Conservation (phyloP, 192 early-diverging fungal species). For the Mortierella hygrophila region DNA sequence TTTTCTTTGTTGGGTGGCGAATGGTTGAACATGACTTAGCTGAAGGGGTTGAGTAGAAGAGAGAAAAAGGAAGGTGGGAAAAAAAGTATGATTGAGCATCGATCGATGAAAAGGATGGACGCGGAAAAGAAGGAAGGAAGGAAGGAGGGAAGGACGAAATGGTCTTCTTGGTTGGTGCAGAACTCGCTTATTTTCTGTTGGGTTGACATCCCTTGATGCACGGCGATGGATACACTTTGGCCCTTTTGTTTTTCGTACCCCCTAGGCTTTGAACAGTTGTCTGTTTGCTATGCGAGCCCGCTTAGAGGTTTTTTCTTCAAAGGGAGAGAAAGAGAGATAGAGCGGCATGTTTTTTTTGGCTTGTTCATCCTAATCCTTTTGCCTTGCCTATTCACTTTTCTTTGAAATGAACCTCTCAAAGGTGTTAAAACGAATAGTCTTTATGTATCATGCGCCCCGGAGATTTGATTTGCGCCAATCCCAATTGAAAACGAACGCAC, state of each 20-base stretch:
- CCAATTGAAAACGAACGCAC: background rate
- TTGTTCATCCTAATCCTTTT: background rate
- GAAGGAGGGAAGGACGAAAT: no score
- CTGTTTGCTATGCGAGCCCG: background rate
- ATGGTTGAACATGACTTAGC: no score
- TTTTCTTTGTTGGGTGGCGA: no score
- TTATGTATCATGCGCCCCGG: background rate
- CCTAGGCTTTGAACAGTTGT: background rate
- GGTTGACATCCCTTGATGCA: background rate
- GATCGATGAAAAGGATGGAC: no score
- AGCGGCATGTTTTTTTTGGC: background rate
- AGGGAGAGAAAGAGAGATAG: background rate
- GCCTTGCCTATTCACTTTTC: background rate
- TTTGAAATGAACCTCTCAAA: background rate
- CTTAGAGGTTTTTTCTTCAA: background rate
- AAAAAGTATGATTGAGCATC: no score
- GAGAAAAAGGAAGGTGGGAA: no score
- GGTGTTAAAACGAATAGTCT: background rate
- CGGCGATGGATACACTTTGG: background rate
- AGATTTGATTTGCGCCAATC: conserved; percentile 11
- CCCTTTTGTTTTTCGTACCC: conserved; percentile 11
- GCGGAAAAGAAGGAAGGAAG: no score
- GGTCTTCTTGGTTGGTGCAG: no score
- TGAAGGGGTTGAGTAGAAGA: no score
- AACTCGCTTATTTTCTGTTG: background rate